Percentiles rank a stretch among this genome's conserved stretches.
phyloP scores from a whole-genome alignment of 441 rosid genomes.

The Metrosideros polymorpha region DNA sequence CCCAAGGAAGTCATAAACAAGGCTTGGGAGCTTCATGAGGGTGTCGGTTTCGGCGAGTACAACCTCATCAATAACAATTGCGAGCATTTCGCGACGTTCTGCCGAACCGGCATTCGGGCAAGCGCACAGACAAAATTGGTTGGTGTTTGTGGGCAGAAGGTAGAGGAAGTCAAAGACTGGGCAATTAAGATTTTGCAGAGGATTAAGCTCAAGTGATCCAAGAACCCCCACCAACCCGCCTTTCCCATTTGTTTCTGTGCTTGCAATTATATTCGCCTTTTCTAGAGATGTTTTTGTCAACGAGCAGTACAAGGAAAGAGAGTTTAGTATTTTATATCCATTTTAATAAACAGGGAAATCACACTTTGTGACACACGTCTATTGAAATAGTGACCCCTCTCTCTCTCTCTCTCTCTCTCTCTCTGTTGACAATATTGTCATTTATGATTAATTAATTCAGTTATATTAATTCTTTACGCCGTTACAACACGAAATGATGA shows the following conservation, averaged over 20 bases:
- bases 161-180: not conserved
- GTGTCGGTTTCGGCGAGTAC: rapidly evolving
- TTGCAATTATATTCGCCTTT: not conserved
- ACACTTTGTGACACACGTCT: no score
- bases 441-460: no score
- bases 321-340: no score
- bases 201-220: not conserved
- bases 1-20: not conserved
- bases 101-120: not conserved
- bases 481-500: no score
- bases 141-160: not conserved
- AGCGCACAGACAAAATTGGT: not conserved
- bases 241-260: rapidly evolving
- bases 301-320: not conserved
- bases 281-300: not conserved
- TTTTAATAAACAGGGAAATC: no score
- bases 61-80: not conserved
- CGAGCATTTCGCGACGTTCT: not conserved
- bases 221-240: rapidly evolving
- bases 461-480: no score
- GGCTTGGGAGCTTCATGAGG: not conserved
- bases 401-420: no score
- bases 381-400: no score
- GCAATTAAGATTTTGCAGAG: not conserved
- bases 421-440: no score